Evolutionary conservation across 306 rosid species (phyloP), one percentile per base, ranked within the genome.

Genomic region (Prunus fruticosa): DNA sequence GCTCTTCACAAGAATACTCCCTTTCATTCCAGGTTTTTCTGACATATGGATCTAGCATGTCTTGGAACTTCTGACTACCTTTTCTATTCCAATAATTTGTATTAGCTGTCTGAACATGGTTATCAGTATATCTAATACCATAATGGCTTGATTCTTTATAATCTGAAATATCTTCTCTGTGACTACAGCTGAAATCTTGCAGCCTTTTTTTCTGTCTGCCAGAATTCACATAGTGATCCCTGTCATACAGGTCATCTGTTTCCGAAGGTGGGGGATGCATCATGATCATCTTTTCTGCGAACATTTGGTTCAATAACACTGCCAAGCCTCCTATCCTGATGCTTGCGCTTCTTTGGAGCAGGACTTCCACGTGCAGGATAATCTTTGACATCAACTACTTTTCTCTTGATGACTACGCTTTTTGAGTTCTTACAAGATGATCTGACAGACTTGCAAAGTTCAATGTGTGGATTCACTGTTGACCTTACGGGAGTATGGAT

Each of bases 331-430:
- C 76, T 75, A 50, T 57, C 41, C 56, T 13, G 79, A 82, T 64
- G 83, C 80, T 78, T 82, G 68, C 38, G 30, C 71, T 82, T 81
- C 71, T 77, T 84, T 78, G 1, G 77, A 22, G 25, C 63, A 56
- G 84, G 69, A 76, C 67, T 86, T 69, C 72, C 77, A 81, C 46
- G 67, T 72, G 79, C 84, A 64, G 87, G 83, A 76, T 76, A 66
- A 56, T 85, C 80, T 79, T 82, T 79, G 16, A 27, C 23, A 67
- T 83, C 87, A 77, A 27, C 86, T 32, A 72, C 11, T 71, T 61
- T 78, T 74, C 73, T 78, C 74, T 81, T 79, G 52, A 49, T 57
- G 76, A 49, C 60, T 51, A 52, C 67, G 50, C 66, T 64, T 77
- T 76, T 87, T 14, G 77, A 66, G 71, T 65, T 83, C 82, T 83